Evolutionary conservation across 2,329 filamentous ascomycete genomes (phyloP), one percentile per base, ranked within the genome.

Genomic region (Talaromyces sp.): DNA sequence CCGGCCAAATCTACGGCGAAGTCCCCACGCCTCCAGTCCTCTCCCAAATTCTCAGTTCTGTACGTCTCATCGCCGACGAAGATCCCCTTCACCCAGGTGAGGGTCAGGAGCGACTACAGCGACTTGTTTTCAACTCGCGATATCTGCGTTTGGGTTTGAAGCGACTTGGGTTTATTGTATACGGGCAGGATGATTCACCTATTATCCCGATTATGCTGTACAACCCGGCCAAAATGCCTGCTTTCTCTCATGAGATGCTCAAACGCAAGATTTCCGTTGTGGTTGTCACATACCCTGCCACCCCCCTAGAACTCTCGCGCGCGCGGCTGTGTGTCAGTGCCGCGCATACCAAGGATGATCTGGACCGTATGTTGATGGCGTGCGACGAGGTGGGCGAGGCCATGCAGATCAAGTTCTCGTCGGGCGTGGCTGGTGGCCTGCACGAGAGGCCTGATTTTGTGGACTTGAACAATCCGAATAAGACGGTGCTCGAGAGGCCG

Each of bases 211-310:
- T 97, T 65, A 85, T 96, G 74, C 86, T 98, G 33, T 98, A 96
- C 83, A 91, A 96, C 78, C 94, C 94, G 8, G 94, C 90, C 71
- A 98, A 97, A 81, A 96, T 98, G 82, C 89, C 93, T 2, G 93
- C 94, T 62, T 98, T 97, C 78, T 96, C 92, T 56, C 93, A 96
- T 73, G 94, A 96, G 76, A 97, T 98, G 94, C 85, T 97, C 63
- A 90, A 89, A 79, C 91, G 94, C 73, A 96, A 96, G 77, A 96
- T 98, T 68, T 93, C 93, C 0, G 91, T 97, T 56, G 94, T 97
- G 23, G 90, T 98, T 33, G 94, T 97, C 62, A 94, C 93, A 52
- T 98, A 97, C 74, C 94, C 94, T 6, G 94, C 93, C 14, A 97
- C 93, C 1, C 93, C 94, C 0, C 85, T 98, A 34, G 95, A 96